These are phyloP conservation scores for Aspergillus japonicus DNA, from an alignment of 2,329 filamentous ascomycete genomes.

Conservation along the genomic window DNA sequence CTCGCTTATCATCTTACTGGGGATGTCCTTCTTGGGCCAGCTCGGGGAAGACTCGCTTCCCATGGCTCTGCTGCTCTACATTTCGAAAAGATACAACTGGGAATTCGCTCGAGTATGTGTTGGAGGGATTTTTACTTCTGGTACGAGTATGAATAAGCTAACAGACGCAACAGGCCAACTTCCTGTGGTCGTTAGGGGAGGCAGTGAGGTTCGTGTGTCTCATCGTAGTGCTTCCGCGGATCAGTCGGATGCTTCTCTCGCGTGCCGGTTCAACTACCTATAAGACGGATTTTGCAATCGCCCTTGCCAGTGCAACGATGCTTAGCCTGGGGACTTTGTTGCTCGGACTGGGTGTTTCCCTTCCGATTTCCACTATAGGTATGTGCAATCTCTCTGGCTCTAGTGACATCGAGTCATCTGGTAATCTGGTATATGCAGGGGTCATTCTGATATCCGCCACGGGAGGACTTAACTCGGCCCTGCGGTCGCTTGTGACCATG, in stretches of 20 bases:
- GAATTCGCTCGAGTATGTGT: background rate
- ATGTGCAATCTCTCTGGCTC: background rate
- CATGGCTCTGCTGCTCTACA: background rate
- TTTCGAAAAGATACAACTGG: background rate
- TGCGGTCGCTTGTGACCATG: constrained; percentile 1
- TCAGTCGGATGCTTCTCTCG: background rate
- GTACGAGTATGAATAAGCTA: background rate
- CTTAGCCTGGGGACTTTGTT: background rate
- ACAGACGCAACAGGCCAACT: background rate
- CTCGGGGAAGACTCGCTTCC: constrained; percentile 1
- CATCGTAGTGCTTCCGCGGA: background rate
- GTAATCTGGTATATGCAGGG: background rate
- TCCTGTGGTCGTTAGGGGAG: background rate
- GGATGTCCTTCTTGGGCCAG: background rate
- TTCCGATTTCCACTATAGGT: background rate
- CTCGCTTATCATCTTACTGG: background rate
- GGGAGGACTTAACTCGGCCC: constrained; percentile 1
- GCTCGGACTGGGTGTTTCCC: background rate
- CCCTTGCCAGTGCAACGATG: background rate
- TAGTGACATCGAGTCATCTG: no score
- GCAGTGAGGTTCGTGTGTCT: background rate
- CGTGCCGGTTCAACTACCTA: background rate
- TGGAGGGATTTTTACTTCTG: background rate
- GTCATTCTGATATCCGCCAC: background rate
- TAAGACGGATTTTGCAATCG: background rate